Conservation (phyloP, 306 rosid genomes). For the Argentina anserina region DNA sequence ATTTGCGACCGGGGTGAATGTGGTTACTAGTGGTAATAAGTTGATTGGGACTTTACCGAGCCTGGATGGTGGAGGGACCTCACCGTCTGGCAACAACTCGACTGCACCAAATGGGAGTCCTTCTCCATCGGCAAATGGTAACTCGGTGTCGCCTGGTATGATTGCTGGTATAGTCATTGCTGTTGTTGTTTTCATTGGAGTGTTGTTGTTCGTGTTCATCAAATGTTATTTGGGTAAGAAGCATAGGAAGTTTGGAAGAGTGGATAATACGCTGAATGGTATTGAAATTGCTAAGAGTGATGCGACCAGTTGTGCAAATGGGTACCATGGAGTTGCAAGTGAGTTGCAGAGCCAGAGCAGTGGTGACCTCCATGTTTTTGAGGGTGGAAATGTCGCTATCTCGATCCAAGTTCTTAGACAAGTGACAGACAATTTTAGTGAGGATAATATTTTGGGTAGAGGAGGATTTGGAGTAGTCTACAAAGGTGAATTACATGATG, state of each 20-base stretch:
- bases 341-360: constrained; percentile 76
- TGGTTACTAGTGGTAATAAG: constrained; percentile 42
- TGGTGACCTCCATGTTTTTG: constrained; percentile 59
- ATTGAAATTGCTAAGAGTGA: constrained; percentile 49
- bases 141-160: constrained; percentile 43
- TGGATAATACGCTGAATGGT: constrained; percentile 50
- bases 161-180: constrained; percentile 63
- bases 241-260: constrained; percentile 57
- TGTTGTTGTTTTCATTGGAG: constrained; percentile 46
- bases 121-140: constrained; percentile 5
- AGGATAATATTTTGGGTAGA: constrained; percentile 70
- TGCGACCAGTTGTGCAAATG: constrained; percentile 44
- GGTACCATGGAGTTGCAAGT: constrained; percentile 58
- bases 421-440: constrained; percentile 68
- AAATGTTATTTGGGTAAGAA: constrained; percentile 50
- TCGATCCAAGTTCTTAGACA: constrained; percentile 70
- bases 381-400: constrained; percentile 65
- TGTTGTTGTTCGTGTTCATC: constrained; percentile 49
- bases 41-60: constrained; percentile 45
- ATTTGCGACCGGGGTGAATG: constrained; percentile 42
- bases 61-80: constrained; percentile 31
- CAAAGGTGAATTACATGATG: constrained; percentile 76
- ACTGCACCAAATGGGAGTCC: constrained; percentile 30
- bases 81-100: constrained; percentile 29
- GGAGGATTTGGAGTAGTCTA: constrained; percentile 96